Percentiles rank a stretch among this genome's conserved stretches.
Evolutionary conservation across 176 grass and related monocot genomes (phyloP).

Genomic region (Microstegium vimineum): DNA sequence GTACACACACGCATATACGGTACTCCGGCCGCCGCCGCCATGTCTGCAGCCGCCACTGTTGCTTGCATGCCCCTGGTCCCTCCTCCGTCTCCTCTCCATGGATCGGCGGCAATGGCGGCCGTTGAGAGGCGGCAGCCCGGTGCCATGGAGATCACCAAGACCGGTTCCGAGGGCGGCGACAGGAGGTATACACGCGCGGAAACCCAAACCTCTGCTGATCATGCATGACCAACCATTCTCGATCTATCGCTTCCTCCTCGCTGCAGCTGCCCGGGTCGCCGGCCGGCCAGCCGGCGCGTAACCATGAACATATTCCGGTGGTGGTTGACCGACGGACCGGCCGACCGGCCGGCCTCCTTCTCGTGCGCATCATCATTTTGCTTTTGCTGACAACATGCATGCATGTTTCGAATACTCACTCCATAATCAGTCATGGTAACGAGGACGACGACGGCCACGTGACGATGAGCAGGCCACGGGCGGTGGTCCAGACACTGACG

Average conservation of each 20-base stretch:
- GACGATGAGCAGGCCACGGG: not conserved
- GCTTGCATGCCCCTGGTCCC: not conserved
- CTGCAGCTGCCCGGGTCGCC: too few species aligned
- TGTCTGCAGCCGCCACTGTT: not conserved
- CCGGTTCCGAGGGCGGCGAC: not conserved
- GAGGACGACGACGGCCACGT: not conserved
- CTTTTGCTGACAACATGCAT: not conserved
- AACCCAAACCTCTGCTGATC: not conserved
- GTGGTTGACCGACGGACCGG: too few species aligned
- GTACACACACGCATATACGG: not conserved
- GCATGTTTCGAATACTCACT: too few species aligned
- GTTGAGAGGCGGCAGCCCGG: not conserved
- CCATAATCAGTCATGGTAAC: not conserved
- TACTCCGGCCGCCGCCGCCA: not conserved
- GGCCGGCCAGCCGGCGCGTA: not conserved
- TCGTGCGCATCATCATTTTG: too few species aligned
- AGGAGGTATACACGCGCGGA: not conserved
- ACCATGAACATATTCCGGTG: not conserved
- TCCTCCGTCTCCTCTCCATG: not conserved
- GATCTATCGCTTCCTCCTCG: too few species aligned
- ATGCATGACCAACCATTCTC: not conserved
- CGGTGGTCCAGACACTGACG: conserved; percentile 24
- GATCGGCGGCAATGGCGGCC: not conserved
- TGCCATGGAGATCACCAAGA: not conserved
- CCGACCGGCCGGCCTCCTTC: too few species aligned